Conservation (phyloP, 371 early-diverging fungal genomes). For the Rhizopus sp. region DNA sequence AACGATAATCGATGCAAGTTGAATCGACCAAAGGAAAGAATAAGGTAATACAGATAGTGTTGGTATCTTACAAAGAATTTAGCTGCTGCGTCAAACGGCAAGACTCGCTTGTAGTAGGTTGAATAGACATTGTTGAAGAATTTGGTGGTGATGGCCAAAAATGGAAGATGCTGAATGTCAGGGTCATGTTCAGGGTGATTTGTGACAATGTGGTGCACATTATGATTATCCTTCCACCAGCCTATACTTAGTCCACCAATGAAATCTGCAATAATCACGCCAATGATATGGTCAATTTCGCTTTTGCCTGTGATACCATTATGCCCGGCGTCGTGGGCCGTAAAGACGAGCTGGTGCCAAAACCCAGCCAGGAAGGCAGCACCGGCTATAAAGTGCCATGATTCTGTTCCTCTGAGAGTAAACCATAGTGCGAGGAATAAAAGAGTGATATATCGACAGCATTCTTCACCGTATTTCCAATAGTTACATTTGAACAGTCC, state of each 20-base stretch:
- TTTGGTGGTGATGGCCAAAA: conserved; percentile 85
- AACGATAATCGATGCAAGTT: conserved; percentile 86
- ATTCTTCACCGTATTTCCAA: conserved; percentile 76
- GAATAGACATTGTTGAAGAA: conserved; percentile 86
- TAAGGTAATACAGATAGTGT: conserved; percentile 84
- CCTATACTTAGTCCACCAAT: conserved; percentile 89
- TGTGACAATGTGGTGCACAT: conserved; percentile 92
- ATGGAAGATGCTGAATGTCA: conserved; percentile 96
- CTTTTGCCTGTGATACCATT: conserved; percentile 82
- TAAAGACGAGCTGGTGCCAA: conserved; percentile 94
- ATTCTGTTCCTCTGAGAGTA: conserved; percentile 63
- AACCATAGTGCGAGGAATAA: conserved; percentile 64
- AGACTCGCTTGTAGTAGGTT: conserved; percentile 85
- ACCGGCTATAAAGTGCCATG: conserved; percentile 61
- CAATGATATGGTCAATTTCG: conserved; percentile 78
- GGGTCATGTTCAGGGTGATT: conserved; percentile 94
- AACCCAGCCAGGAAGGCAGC: conserved; percentile 69
- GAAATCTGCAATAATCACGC: conserved; percentile 79
- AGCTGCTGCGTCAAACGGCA: conserved; percentile 80
- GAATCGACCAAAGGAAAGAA: conserved; percentile 89
- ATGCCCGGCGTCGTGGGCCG: conserved; percentile 95
- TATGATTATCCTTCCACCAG: conserved; percentile 97
- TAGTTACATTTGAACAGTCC: conserved; percentile 80
- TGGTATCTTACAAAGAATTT: conserved; percentile 78
- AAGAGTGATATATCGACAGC: conserved; percentile 64